Base-by-base conservation (phyloP, 2,329 filamentous ascomycete genomes). In the Botrytis squamosa region DNA sequence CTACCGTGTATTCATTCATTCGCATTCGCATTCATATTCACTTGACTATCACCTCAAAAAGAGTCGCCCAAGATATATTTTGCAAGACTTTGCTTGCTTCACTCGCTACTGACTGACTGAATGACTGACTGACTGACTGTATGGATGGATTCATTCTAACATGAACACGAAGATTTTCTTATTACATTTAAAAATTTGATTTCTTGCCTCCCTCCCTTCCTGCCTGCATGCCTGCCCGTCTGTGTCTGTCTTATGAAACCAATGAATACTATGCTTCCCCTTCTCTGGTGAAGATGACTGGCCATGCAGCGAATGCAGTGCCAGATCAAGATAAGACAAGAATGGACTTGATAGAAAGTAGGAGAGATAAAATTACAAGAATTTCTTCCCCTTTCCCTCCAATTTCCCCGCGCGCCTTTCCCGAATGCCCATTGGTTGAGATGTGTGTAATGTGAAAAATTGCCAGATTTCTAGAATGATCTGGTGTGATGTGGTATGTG, bases 351-450 rank as follows among this genome's bases (percentile, higher is more conserved):
- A 57, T 57, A 42, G 66, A 69, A 69, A 42, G n/a, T 57, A 44
- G 66, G 44, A 44, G 66, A 69, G 66, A 57, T 69, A 69, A 69
- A 69, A 69, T 69, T 69, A 69, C 66, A 69, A 59, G 52, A 57
- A 57, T 69, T 55, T 42, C 36, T 57, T 67, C 64, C 65, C 36
- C 38, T 63, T 57, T 38, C 12, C 29, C 29, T 52, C 65, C 65
- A n/a, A 42, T 68, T 68, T 36, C 66, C 49, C 49, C 66, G 49
- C 66, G 49, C 66, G 49, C 66, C 66, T 57, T 69, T 10, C 49
- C 66, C 42, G 66, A 40, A 42, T 69, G 66, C 36, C 66, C 66
- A 57, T 42, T 57, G 66, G n/a, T 57, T 69, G 64, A 67, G 22
- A 38, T 67, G 64, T 66, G 29, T 63, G 60, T 63, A 42, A 65